Evolutionary conservation across 768 basidiomycete species (phyloP).

Genomic region (Boletus barrowsii): DNA sequence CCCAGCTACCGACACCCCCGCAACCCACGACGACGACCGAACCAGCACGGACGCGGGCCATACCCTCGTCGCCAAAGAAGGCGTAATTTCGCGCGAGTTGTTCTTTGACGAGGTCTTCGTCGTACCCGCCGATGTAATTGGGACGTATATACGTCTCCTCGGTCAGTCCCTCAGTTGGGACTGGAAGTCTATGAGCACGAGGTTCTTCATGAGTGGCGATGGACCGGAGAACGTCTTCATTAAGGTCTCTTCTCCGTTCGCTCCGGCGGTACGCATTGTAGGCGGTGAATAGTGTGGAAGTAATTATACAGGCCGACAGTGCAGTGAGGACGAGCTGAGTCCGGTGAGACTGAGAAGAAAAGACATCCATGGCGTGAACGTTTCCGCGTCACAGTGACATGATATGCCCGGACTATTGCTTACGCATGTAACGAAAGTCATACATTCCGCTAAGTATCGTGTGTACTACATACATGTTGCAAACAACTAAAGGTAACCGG

Average conservation of each 20-base stretch:
- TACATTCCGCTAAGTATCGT: background rate
- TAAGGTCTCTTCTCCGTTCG: constrained; percentile 51
- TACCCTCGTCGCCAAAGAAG: constrained; percentile 89
- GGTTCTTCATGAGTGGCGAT: constrained; percentile 30
- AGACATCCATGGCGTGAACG: constrained; percentile 16
- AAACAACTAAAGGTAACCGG: constrained; percentile 1
- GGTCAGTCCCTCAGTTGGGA: background rate
- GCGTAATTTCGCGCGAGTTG: constrained; percentile 92
- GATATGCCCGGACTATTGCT: too few relatives aligned
- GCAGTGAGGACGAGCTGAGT: constrained; percentile 66
- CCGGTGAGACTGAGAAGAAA: constrained; percentile 47
- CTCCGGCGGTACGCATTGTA: constrained; percentile 50
- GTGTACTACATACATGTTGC: background rate
- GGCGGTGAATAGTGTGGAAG: constrained; percentile 55
- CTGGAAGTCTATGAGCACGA: background rate
- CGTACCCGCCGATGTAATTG: constrained; percentile 40
- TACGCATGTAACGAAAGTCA: too few relatives aligned
- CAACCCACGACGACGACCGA: constrained; percentile 90
- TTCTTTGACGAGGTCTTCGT: constrained; percentile 82
- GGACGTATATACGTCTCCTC: constrained; percentile 19
- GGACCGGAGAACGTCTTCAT: constrained; percentile 55
- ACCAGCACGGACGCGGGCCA: constrained; percentile 70
- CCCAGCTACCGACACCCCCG: constrained; percentile 97
- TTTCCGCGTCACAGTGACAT: background rate
- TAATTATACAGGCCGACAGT: constrained; percentile 59